Percentiles rank a stretch among this genome's conserved stretches.
Conservation (phyloP, 495 filamentous ascomycete genomes). For the Aspergillus ostianus region DNA sequence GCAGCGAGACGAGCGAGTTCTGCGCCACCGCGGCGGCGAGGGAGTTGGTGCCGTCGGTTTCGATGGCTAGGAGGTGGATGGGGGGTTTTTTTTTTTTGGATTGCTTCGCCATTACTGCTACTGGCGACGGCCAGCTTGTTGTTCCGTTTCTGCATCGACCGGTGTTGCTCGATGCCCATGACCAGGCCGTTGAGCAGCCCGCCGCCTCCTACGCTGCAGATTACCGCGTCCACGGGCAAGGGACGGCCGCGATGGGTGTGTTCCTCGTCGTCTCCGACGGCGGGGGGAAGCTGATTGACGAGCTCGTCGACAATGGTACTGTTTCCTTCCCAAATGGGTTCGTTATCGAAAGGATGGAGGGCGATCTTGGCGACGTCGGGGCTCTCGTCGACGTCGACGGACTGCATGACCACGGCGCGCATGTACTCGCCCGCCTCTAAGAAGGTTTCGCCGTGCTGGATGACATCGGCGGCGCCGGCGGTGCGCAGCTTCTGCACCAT, state of each 20-base stretch:
- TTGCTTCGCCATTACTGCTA: neutral
- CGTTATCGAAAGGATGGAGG: slow-evolving; percentile 77
- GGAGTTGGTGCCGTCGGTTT: slow-evolving; percentile 78
- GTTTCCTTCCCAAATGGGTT: slow-evolving; percentile 80
- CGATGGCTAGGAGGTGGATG: slow-evolving; percentile 70
- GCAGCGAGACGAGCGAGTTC: slow-evolving; percentile 62
- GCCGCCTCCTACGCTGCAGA: slow-evolving; percentile 87
- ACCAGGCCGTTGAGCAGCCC: slow-evolving; percentile 81
- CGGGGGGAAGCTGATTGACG: slow-evolving; percentile 49
- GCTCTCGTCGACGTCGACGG: slow-evolving; percentile 25
- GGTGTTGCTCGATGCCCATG: slow-evolving; percentile 58
- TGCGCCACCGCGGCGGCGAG: slow-evolving; percentile 59
- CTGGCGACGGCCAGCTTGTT: slow-evolving; percentile 2
- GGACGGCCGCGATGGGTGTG: slow-evolving; percentile 33
- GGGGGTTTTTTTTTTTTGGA: slow-evolving; percentile 9
- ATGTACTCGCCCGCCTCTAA: slow-evolving; percentile 74
- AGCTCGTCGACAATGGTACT: slow-evolving; percentile 75
- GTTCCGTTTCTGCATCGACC: slow-evolving; percentile 7
- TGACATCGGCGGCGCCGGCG: slow-evolving; percentile 66
- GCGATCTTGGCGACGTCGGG: slow-evolving; percentile 75
- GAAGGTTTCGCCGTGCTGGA: slow-evolving; percentile 72
- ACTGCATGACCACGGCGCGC: slow-evolving; percentile 57
- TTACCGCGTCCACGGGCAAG: slow-evolving; percentile 59
- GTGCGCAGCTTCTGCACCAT: slow-evolving; percentile 73
- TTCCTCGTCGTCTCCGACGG: slow-evolving; percentile 34